Percentiles rank a stretch among this genome's conserved stretches.
Evolutionary conservation across 768 basidiomycete species (phyloP).

Genomic region (Collybia sp.): DNA sequence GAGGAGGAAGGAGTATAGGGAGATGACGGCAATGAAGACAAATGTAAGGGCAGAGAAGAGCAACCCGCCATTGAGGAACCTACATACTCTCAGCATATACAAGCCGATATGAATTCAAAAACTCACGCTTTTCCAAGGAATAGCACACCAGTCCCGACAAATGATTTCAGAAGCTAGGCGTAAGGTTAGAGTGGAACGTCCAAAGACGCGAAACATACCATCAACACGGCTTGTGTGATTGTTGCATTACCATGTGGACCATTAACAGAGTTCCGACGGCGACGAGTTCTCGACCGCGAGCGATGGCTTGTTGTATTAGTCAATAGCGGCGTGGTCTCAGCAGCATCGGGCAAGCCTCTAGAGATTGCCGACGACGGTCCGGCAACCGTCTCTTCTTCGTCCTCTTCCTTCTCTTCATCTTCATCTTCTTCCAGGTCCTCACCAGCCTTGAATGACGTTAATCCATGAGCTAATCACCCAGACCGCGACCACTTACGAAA

Average conservation of each 20-base stretch:
- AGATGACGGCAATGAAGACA: conserved; percentile 77
- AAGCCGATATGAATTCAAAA: not conserved
- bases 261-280: conserved; percentile 52
- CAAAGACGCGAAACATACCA: conserved; percentile 48
- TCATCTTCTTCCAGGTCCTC: conserved; percentile 89
- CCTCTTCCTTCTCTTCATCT: conserved; percentile 74
- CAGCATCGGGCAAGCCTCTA: conserved; percentile 19
- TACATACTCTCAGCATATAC: conserved; percentile 19
- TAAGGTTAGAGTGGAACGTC: conserved; percentile 2
- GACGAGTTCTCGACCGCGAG: conserved; percentile 50
- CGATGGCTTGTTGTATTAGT: conserved; percentile 22
- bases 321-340: conserved; percentile 59
- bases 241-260: conserved; percentile 76
- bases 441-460: conserved; percentile 58
- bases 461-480: conserved; percentile 4
- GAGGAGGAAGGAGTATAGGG: conserved; percentile 90
- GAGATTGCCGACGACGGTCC: conserved; percentile 8
- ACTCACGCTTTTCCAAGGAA: conserved; percentile 93
- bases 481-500: conserved; percentile 63
- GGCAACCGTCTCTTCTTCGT: conserved; percentile 44
- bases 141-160: conserved; percentile 92
- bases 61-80: conserved; percentile 94
- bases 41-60: conserved; percentile 82
- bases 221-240: conserved; percentile 86
- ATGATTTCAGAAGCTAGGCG: conserved; percentile 79